Evolutionary conservation across 1,284 basidiomycete species (phyloP), one percentile per base, ranked within the genome.

Genomic region (Apiotrichum montevideense): DNA sequence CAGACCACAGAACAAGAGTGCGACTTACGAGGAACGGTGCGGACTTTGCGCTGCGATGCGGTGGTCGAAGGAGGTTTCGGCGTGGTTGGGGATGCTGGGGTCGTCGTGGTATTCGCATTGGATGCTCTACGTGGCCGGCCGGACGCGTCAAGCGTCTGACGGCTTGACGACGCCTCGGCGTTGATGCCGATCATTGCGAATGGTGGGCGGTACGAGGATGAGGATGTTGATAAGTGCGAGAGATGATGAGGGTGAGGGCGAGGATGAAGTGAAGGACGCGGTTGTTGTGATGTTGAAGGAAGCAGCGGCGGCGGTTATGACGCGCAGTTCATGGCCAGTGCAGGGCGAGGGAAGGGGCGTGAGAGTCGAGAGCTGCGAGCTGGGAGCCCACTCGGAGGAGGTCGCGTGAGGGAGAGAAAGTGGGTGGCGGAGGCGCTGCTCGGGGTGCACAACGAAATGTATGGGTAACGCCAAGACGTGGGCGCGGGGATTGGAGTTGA

Each of bases 1-100:
- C 10, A 37, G 51, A 39, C 35, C 8, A 9, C 6, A 5, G n/a
- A 10, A 39, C 8, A 9, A 45, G 21, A 9, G 44, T 14, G 21
- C 15, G n/a, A 68, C 70, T 59, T 51, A 71, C 70, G 70, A 51
- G 70, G 70, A 9, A 69, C 60, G 6, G 68, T 72, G 47, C 65
- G 56, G 40, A 72, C 69, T 45, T 64, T 63, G 51, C 67, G 62
- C 43, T 56, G 47, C 9, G 42, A 11, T 3, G 46, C 6, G 4
- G 49, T 21, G 10, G 37, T 33, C 10, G 37, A 21, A 1, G 47
- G 35, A 9, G 32, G 21, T n/a, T 35, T n/a, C 8, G 45, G 29
- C n/a, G 35, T 52, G 43, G 54, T 21, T 4, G 32, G 29, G 2
- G 51, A 14, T 21, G 15, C 34, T 8, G 14, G 33, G 13, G 42